Percentiles rank a stretch among this genome's conserved stretches.
Conservation (phyloP, 495 filamentous ascomycete species). For the Neurospora sp. region DNA sequence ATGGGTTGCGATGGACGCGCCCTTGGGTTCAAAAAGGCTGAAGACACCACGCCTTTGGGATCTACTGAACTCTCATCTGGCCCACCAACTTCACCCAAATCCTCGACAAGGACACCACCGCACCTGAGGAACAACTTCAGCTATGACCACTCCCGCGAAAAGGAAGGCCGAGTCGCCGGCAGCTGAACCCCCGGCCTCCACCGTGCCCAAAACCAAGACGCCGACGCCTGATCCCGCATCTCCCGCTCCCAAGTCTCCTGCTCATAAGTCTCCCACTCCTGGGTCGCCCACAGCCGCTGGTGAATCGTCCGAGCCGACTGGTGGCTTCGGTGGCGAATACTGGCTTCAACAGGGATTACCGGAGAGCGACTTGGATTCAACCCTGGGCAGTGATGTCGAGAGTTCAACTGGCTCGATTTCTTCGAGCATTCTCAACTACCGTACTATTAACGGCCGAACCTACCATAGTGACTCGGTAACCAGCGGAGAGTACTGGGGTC, state of each 20-base stretch:
- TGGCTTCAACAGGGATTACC: too few relatives aligned
- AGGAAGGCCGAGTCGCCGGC: background rate
- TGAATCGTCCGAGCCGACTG: too few relatives aligned
- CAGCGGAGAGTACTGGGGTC: background rate
- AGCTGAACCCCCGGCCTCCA: too few relatives aligned
- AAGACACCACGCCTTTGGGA: too few relatives aligned
- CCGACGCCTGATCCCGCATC: too few relatives aligned
- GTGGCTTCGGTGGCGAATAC: too few relatives aligned
- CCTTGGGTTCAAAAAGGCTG: too few relatives aligned
- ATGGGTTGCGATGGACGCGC: too few relatives aligned
- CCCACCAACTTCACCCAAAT: background rate
- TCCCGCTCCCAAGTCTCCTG: background rate
- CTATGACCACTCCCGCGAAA: background rate
- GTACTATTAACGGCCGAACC: slow-evolving; percentile 27
- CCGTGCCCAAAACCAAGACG: too few relatives aligned
- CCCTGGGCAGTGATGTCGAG: background rate
- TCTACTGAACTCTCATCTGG: background rate
- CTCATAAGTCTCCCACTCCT: background rate
- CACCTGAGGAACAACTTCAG: background rate
- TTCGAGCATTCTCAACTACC: slow-evolving; percentile 33
- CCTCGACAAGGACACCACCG: background rate
- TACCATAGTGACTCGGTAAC: slow-evolving; percentile 18
- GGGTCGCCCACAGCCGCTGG: too few relatives aligned
- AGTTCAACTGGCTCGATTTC: slow-evolving; percentile 32
- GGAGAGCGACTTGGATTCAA: background rate